A percentile compares a stretch with the other conserved stretches of the same genome.
These are phyloP conservation scores for Kodamaea plutei DNA, from an alignment of 1,139 yeast species.

Conservation along the genomic window DNA sequence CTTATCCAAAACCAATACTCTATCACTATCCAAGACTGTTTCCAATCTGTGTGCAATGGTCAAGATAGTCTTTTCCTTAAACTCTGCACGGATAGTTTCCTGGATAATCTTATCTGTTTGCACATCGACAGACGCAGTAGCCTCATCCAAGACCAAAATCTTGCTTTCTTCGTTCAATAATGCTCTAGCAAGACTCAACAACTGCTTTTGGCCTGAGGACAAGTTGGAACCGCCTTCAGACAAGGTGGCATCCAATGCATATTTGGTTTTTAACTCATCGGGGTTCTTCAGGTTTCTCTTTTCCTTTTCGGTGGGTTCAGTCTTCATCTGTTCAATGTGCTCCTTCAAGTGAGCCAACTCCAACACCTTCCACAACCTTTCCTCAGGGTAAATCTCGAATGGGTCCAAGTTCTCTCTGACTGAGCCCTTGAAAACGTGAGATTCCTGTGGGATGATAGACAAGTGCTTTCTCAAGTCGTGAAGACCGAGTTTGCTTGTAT, in stretches of 20 bases:
- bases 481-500: constrained; percentile 24
- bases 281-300: constrained; percentile 15
- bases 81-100: constrained; percentile 21
- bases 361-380: constrained; percentile 25
- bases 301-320: constrained; percentile 19
- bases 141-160: constrained; percentile 24
- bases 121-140: constrained; percentile 27
- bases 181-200: constrained; percentile 21
- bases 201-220: constrained; percentile 21
- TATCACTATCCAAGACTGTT: constrained; percentile 24
- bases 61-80: constrained; percentile 22
- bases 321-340: constrained; percentile 26
- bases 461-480: constrained; percentile 26
- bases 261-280: constrained; percentile 11
- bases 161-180: constrained; percentile 16
- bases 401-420: constrained; percentile 31
- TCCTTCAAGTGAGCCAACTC: constrained; percentile 27
- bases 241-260: constrained; percentile 17
- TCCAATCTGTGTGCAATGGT: constrained; percentile 26
- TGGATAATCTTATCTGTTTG: constrained; percentile 25
- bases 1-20: constrained; percentile 22
- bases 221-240: constrained; percentile 20
- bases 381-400: constrained; percentile 21
- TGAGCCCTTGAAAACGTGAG: constrained; percentile 27
- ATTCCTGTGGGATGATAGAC: constrained; percentile 31